phyloP scores from a whole-genome alignment of 371 early-diverging fungal genomes.

The Lichtheimia ornata region DNA sequence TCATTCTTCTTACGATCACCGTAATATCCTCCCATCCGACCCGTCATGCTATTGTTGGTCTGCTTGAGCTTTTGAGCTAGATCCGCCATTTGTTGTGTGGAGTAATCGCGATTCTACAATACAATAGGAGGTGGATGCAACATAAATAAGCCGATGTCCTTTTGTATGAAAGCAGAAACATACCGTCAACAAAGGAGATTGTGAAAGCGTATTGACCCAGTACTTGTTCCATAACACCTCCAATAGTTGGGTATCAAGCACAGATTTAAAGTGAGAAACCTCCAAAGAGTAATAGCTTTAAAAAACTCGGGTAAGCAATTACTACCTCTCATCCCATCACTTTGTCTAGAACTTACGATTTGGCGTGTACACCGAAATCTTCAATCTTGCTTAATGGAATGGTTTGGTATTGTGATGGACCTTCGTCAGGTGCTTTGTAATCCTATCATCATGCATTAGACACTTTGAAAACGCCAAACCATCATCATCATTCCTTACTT shows the following conservation, averaged over 20 bases:
- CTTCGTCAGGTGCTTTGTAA: constrained; percentile 78
- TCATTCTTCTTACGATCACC: constrained; percentile 68
- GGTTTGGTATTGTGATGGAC: constrained; percentile 73
- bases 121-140: too few species aligned
- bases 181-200: constrained; percentile 88
- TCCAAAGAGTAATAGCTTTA: constrained; percentile 87
- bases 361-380: constrained; percentile 96
- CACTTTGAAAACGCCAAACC: not conserved
- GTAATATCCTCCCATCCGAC: constrained; percentile 56
- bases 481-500: constrained; percentile 44
- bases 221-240: constrained; percentile 96
- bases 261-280: constrained; percentile 92
- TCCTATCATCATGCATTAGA: constrained; percentile 39
- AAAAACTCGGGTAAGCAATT: not conserved
- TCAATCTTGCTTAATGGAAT: constrained; percentile 95
- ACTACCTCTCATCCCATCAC: not conserved
- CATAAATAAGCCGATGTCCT: not conserved
- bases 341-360: constrained; percentile 51
- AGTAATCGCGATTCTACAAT: constrained; percentile 78
- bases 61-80: constrained; percentile 83
- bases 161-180: constrained; percentile 8
- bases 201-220: constrained; percentile 94
- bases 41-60: constrained; percentile 63
- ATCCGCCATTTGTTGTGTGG: constrained; percentile 77
- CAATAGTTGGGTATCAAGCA: constrained; percentile 80